Evolutionary conservation across 129 eudicot species (phyloP).

Genomic region (Pittosporum tobira): DNA sequence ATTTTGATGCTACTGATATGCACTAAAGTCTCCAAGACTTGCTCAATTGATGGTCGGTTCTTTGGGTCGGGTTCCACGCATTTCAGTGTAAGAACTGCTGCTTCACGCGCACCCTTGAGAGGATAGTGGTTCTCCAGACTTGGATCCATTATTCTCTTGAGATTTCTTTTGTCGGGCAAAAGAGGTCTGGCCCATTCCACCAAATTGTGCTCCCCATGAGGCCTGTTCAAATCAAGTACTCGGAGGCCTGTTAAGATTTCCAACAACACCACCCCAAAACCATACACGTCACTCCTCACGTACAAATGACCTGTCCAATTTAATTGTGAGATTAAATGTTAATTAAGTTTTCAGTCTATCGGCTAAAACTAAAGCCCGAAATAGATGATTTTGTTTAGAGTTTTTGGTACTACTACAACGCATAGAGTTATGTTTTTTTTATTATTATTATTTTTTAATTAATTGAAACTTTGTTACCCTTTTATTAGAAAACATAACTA

Average conservation of each 20-base stretch:
- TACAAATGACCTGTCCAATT: conserved; percentile 60
- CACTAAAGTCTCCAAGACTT: conserved; percentile 31
- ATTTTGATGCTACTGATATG: conserved; percentile 19
- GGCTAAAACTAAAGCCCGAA: too few relatives aligned
- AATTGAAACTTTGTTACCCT: too few relatives aligned
- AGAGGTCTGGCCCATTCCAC: conserved; percentile 64
- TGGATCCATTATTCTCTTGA: conserved; percentile 54
- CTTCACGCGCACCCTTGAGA: conserved; percentile 25
- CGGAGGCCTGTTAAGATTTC: conserved; percentile 61
- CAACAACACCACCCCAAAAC: too few relatives aligned
- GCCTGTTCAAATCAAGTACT: conserved; percentile 63
- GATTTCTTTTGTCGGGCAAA: conserved; percentile 32
- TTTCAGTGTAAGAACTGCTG: conserved; percentile 38
- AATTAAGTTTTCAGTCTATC: too few relatives aligned
- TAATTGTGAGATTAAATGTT: background rate
- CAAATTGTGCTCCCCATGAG: conserved; percentile 42
- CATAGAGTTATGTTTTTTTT: too few relatives aligned
- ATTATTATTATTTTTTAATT: too few relatives aligned
- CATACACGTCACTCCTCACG: conserved; percentile 67
- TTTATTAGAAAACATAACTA: too few relatives aligned
- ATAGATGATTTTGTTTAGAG: too few relatives aligned
- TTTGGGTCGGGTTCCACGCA: conserved; percentile 52
- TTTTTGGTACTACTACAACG: too few relatives aligned
- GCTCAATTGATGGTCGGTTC: conserved; percentile 48
- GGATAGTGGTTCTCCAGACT: conserved; percentile 46